Evolutionary conservation across 1,284 basidiomycete genomes (phyloP), one percentile per base, ranked within the genome.

Genomic region (Papiliotrema flavescens): DNA sequence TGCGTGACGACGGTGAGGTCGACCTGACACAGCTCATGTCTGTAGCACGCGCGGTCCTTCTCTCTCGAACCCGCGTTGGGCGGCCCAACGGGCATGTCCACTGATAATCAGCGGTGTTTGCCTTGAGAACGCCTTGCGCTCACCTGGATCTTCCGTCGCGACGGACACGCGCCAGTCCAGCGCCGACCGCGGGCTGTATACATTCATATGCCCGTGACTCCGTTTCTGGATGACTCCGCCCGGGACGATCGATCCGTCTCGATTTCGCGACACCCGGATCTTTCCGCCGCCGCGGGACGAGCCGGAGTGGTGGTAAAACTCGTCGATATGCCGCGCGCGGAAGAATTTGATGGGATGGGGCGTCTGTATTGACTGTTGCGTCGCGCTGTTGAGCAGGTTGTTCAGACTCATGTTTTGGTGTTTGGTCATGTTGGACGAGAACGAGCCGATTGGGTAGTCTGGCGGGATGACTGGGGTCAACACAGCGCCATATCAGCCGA

Each of bases 161-260:
- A 97, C 88, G 66, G 89, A 93, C 20, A 98, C 82, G 50, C 96
- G 80, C 86, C 90, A 98, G 76, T 98, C 95, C 49, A 90, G 90
- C 1, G 79, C 73, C 41, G 86, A 79, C 68, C 88, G 87, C 2
- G 95, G 95, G 65, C 84, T 86, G 73, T 84, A 87, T 35, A 98
- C 81, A 73, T 98, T 90, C 67, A 98, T 76, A 74, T 95, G 86
- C 11, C 86, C 93, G 22, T 98, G 78, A 44, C 92, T 82, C 32
- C 86, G 79, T 76, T 98, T 98, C 60, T 81, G 81, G 67, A 91
- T 82, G 59, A 77, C 67, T 1, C 69, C 74, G 19, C 82, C 83
- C 62, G 85, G 84, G 26, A 84, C 63, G 35, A 93, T 82, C 8
- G 78, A 76, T 3, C 83, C 82, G 1, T 84, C 87, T 63, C 87